Evolutionary conservation across 345 rosid genomes (phyloP).

Genomic region (Mercurialis annua): DNA sequence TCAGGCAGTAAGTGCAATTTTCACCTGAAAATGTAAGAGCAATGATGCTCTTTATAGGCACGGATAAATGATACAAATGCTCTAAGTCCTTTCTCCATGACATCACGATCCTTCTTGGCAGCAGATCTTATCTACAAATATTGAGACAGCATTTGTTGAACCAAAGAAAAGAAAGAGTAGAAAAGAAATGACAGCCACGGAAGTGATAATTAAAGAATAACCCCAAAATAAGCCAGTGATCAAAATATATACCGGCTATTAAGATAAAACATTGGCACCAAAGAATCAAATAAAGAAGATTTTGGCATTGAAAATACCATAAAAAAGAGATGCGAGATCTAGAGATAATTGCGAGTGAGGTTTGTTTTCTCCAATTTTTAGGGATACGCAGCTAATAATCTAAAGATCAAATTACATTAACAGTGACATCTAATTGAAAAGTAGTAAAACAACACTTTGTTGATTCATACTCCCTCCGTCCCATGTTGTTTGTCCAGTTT

Average conservation of each 20-base stretch:
- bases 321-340: background rate
- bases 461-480: too few species aligned
- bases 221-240: background rate
- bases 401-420: background rate
- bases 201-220: background rate
- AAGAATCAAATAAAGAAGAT: background rate
- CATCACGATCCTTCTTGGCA: conserved; percentile 73
- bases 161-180: conserved; percentile 7
- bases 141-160: background rate
- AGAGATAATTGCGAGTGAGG: background rate
- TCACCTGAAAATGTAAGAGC: conserved; percentile 79
- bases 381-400: background rate
- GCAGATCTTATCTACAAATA: conserved; percentile 60
- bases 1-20: background rate
- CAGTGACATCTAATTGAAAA: background rate
- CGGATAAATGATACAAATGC: conserved; percentile 91
- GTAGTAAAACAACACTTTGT: background rate
- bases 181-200: background rate
- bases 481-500: too few species aligned
- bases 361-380: background rate
- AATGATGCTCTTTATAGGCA: conserved; percentile 90
- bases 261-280: background rate
- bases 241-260: background rate
- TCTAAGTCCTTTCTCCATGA: conserved; percentile 85
- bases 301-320: background rate